Evolutionary conservation across 345 rosid species (phyloP).

Genomic region (Raphanus sativus): DNA sequence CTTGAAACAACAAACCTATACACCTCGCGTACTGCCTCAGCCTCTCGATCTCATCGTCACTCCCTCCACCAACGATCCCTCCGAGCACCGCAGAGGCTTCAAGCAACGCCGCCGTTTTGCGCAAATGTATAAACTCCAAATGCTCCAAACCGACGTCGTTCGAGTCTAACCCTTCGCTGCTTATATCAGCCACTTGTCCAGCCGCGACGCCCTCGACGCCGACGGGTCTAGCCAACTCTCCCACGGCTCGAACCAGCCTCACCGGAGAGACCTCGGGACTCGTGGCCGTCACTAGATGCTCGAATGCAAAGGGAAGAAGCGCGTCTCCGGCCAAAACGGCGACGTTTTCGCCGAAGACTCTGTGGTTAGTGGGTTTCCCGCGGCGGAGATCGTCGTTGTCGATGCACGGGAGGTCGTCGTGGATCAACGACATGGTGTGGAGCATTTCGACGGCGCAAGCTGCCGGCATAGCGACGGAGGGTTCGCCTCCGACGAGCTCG

Average conservation of each 20-base stretch:
- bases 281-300: slow-evolving; percentile 64
- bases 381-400: slow-evolving; percentile 96
- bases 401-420: slow-evolving; percentile 95
- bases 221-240: slow-evolving; percentile 65
- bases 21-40: slow-evolving; percentile 69
- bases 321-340: slow-evolving; percentile 93
- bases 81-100: slow-evolving; percentile 83
- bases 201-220: slow-evolving; percentile 80
- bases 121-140: slow-evolving; percentile 82
- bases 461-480: slow-evolving; percentile 69
- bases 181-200: slow-evolving; percentile 82
- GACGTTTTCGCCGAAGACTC: slow-evolving; percentile 74
- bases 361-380: slow-evolving; percentile 90
- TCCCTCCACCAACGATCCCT: slow-evolving; percentile 78
- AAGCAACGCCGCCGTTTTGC: slow-evolving; percentile 81
- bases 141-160: slow-evolving; percentile 58
- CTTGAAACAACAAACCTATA: slow-evolving; percentile 84
- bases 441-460: slow-evolving; percentile 95
- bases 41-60: slow-evolving; percentile 65
- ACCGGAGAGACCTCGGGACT: slow-evolving; percentile 40
- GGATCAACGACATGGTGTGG: slow-evolving; percentile 93
- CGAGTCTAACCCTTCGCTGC: slow-evolving; percentile 55
- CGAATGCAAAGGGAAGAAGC: slow-evolving; percentile 72
- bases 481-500: slow-evolving; percentile 77
- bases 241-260: slow-evolving; percentile 56